Evolutionary conservation across 257 asterid genomes (phyloP).

Genomic region (Plantago major): DNA sequence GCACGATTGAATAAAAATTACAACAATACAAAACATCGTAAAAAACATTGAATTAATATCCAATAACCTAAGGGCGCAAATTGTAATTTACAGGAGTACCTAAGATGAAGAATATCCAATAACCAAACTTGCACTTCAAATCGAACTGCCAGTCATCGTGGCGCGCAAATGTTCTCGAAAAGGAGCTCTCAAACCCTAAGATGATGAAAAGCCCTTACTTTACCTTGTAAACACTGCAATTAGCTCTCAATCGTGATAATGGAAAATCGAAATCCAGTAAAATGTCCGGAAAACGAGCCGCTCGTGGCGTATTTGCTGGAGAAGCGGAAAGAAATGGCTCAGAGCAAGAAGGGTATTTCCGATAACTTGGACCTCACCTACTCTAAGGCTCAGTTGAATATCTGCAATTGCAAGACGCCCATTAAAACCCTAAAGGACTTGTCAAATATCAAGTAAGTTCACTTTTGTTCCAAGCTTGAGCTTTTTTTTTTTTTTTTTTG

Average conservation of each 20-base stretch:
- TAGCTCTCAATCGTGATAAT: conserved; percentile 21
- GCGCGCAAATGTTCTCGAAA: conserved; percentile 30
- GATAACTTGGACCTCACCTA: conserved; percentile 64
- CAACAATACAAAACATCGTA: no score
- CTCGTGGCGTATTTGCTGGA: conserved; percentile 58
- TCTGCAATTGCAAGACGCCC: conserved; percentile 55
- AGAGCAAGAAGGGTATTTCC: conserved; percentile 67
- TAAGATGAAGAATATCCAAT: no score
- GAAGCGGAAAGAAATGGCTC: conserved; percentile 66
- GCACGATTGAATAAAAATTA: no score
- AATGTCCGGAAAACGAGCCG: conserved; percentile 62
- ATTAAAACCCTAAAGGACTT: conserved; percentile 62
- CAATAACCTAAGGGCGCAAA: no score
- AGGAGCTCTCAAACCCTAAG: conserved; percentile 19
- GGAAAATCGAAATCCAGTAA: conserved; percentile 40
- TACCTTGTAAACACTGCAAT: conserved; percentile 3
- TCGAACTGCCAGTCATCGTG: conserved; percentile 16
- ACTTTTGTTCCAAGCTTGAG: not conserved
- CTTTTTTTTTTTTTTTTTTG: conserved; percentile 3
- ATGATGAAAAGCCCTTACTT: not conserved
- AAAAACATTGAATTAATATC: no score
- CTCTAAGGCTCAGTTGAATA: conserved; percentile 64
- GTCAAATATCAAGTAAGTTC: conserved; percentile 70
- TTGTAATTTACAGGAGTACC: no score
- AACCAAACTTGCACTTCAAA: conserved; percentile 23